Evolutionary conservation across 805 yeast genomes (phyloP), one percentile per base, ranked within the genome.

Genomic region (Nematodospora valgi): DNA sequence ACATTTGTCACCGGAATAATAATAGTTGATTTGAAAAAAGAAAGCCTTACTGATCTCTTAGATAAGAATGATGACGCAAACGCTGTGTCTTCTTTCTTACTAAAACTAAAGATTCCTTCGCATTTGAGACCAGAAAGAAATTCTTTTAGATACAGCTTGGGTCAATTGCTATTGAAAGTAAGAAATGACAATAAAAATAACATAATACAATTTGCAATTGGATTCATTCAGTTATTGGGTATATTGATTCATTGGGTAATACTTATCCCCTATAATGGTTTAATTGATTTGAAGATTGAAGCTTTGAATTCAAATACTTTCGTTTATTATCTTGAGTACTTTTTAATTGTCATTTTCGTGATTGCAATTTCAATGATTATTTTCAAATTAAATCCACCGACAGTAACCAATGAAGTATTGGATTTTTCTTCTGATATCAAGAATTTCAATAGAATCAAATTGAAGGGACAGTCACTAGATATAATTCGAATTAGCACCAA

Each of bases 1-100:
- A 74, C 89, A 1, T 85, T 68, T 53, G 74, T 84, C 39, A 62
- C 79, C 1, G 78, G 87, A 0, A 76, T 84, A 1, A 59, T 85
- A 20, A 69, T 82, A 12, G 73, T 86, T 24, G 95, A 86, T 58
- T 59, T 80, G 20, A 71, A 80, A 30, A 67, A 86, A 35, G 54
- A 73, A 18, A n/a, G n/a, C n/a, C n/a, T n/a, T n/a, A n/a, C n/a
- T n/a, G n/a, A n/a, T n/a, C n/a, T n/a, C n/a, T n/a, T n/a, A n/a
- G n/a, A n/a, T n/a, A n/a, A n/a, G n/a, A n/a, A n/a, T n/a, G n/a
- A n/a, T n/a, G n/a, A n/a, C n/a, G n/a, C n/a, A n/a, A n/a, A n/a
- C n/a, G n/a, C n/a, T n/a, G n/a, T n/a, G n/a, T n/a, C n/a, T n/a
- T n/a, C n/a, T n/a, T n/a, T n/a, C n/a, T n/a, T n/a, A n/a, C n/a